A percentile compares a stretch with the other conserved stretches of the same genome.
phyloP scores from a whole-genome alignment of 2,329 filamentous ascomycete species.

The Fonsecaea pedrosoi region DNA sequence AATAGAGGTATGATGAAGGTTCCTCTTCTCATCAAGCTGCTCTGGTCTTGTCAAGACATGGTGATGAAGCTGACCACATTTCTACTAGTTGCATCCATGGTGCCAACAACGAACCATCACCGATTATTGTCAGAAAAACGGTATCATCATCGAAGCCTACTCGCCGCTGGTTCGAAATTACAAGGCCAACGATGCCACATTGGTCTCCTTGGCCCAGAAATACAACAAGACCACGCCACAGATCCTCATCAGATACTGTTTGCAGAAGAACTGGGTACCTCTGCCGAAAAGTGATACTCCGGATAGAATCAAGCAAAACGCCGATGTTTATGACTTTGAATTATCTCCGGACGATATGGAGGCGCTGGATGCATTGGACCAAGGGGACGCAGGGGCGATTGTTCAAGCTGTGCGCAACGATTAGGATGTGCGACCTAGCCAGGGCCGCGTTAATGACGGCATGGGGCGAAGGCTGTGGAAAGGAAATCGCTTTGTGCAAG shows the following conservation, averaged over 20 bases:
- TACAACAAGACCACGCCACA: slow-evolving; percentile 77
- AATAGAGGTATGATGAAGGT: slow-evolving; percentile 64
- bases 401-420: slow-evolving; percentile 56
- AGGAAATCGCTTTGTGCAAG: neutral
- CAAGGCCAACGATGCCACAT: slow-evolving; percentile 71
- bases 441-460: neutral
- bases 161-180: slow-evolving; percentile 68
- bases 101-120: slow-evolving; percentile 68
- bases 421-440: slow-evolving; percentile 29
- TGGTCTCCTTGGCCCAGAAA: slow-evolving; percentile 71
- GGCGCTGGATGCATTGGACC: slow-evolving; percentile 58
- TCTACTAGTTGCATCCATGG: slow-evolving; percentile 71
- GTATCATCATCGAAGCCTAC: slow-evolving; percentile 62
- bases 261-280: slow-evolving; percentile 78
- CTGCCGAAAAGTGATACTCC: slow-evolving; percentile 76
- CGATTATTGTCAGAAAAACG: slow-evolving; percentile 60
- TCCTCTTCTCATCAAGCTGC: neutral
- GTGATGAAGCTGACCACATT: neutral
- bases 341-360: slow-evolving; percentile 65
- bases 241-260: slow-evolving; percentile 77
- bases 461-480: neutral
- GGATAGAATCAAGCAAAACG: slow-evolving; percentile 70
- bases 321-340: slow-evolving; percentile 66
- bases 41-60: neutral
- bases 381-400: slow-evolving; percentile 56